Evolutionary conservation across 2,329 filamentous ascomycete species (phyloP).

Genomic region (Niveomyces coronatus): DNA sequence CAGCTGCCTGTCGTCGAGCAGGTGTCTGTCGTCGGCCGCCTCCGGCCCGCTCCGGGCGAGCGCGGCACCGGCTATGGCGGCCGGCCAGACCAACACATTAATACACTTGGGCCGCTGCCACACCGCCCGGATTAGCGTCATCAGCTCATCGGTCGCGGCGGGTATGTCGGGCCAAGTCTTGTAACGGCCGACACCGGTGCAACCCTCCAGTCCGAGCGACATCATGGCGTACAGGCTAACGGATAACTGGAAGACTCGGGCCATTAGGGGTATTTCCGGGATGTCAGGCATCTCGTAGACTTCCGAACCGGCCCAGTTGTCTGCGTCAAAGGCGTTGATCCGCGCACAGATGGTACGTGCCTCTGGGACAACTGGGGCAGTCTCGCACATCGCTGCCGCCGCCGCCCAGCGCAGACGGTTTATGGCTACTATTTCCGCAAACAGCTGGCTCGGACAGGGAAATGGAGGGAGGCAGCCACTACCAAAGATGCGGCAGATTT

Average conservation of each 20-base stretch:
- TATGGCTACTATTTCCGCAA: constrained; percentile 5
- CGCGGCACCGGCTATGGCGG: constrained; percentile 1
- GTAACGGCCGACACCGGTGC: neutral
- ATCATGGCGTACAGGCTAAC: constrained; percentile 4
- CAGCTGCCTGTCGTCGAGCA: too few species aligned
- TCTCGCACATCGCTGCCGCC: neutral
- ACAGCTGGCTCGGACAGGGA: constrained; percentile 2
- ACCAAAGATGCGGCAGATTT: neutral
- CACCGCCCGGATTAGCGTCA: constrained; percentile 1
- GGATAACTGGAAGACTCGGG: constrained; percentile 5
- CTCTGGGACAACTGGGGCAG: neutral
- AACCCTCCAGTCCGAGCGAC: constrained; percentile 1
- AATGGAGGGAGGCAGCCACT: neutral
- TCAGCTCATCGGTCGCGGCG: neutral
- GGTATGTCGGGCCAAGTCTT: neutral
- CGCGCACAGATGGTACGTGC: constrained; percentile 1
- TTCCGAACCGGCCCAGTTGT: neutral
- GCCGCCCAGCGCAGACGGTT: constrained; percentile 1
- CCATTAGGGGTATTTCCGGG: constrained; percentile 4
- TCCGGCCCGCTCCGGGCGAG: constrained; percentile 3
- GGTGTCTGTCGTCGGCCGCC: too few species aligned
- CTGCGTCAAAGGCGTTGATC: constrained; percentile 1
- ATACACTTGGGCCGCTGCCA: neutral
- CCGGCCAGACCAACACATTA: constrained; percentile 3
- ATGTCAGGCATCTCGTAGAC: constrained; percentile 1